Evolutionary conservation across 2,329 filamentous ascomycete species (phyloP).

Genomic region (Pseudopithomyces maydicus): DNA sequence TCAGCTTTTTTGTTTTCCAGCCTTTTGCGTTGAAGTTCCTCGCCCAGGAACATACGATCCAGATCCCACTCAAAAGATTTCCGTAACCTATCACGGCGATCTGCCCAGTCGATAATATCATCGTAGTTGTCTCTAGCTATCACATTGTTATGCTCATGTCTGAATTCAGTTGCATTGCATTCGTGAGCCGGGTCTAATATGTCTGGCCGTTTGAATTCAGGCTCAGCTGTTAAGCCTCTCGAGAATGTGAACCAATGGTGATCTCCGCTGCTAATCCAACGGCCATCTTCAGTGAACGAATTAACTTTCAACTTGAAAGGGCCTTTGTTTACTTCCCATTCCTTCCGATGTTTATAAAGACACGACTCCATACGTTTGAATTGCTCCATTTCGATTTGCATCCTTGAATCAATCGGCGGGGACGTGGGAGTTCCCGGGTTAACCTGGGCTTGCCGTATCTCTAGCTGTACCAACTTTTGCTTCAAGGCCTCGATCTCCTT

Average conservation of each 20-base stretch:
- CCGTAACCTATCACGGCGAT: conserved; percentile 4
- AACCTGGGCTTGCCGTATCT: background rate
- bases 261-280: no score
- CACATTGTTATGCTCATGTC: no score
- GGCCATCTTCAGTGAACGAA: no score
- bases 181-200: background rate
- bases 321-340: conserved; percentile 5
- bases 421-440: background rate
- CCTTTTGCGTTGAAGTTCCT: conserved; percentile 1
- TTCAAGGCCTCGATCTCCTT: background rate
- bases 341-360: conserved; percentile 9
- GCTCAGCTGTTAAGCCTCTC: no score
- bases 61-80: conserved; percentile 9
- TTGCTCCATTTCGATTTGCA: background rate
- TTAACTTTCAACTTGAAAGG: no score
- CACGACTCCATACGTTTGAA: conserved; percentile 9
- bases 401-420: background rate
- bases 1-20: background rate
- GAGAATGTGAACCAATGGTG: no score
- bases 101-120: conserved; percentile 4
- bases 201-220: background rate
- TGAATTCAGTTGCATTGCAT: background rate
- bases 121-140: conserved; percentile 1
- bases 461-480: background rate
- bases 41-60: conserved; percentile 6